Evolutionary conservation across 2,329 filamentous ascomycete species (phyloP).

Genomic region (Fusarium solani-melongenae): DNA sequence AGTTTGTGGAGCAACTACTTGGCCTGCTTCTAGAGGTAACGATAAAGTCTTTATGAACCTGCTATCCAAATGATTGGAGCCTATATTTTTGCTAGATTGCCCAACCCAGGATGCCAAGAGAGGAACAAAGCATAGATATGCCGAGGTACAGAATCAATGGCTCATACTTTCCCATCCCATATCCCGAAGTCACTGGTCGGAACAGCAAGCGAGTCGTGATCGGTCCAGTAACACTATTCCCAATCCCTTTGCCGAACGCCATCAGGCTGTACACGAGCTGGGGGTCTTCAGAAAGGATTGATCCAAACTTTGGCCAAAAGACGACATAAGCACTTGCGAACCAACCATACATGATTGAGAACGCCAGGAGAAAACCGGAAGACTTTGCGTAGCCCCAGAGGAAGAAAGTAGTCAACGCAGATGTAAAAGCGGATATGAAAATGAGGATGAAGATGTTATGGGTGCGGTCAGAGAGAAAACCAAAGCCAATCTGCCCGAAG

Average conservation of each 20-base stretch:
- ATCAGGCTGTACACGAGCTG: neutral
- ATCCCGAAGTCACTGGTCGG: neutral
- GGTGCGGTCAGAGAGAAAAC: neutral
- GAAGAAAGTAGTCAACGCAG: neutral
- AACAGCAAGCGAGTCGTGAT: neutral
- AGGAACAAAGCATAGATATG: neutral
- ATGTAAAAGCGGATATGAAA: neutral
- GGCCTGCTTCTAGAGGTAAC: neutral
- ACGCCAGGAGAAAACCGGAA: neutral
- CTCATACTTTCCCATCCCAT: neutral
- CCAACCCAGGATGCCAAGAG: neutral
- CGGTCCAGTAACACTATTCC: neutral
- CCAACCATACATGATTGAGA: neutral
- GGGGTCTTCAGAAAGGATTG: neutral
- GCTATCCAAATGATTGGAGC: neutral
- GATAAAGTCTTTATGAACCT: neutral
- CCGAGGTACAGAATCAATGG: neutral
- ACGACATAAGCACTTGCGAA: neutral
- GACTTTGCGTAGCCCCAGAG: neutral
- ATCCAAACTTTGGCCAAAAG: neutral
- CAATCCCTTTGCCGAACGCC: neutral
- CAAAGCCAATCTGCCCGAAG: neutral
- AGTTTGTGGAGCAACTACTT: neutral
- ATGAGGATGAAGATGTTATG: neutral
- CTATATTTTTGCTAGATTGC: neutral